These are phyloP conservation scores for Verticillium zaregamsianum DNA, from an alignment of 2,329 filamentous ascomycete genomes.

Conservation along the genomic window DNA sequence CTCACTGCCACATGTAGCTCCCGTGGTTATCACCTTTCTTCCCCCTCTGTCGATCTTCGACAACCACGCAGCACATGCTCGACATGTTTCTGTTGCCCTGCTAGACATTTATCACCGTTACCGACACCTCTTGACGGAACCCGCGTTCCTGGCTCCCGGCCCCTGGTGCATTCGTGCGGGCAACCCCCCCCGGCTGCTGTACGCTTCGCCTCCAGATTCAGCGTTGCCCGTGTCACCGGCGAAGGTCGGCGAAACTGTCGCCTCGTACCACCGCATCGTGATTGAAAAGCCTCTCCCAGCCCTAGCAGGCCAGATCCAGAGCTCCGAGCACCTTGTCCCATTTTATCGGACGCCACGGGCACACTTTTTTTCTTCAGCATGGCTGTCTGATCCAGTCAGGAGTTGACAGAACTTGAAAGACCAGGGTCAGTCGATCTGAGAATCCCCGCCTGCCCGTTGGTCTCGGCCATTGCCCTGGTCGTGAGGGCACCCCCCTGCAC, in stretches of 20 bases:
- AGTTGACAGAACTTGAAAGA: not conserved
- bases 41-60: not conserved
- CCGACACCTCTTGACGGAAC: not conserved
- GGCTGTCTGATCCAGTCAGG: not conserved
- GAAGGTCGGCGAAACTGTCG: not conserved
- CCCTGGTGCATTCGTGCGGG: not conserved
- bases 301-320: not conserved
- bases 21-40: not conserved
- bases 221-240: not conserved
- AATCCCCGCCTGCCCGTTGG: not conserved
- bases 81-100: not conserved
- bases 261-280: not conserved
- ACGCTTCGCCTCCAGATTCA: not conserved
- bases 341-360: not conserved
- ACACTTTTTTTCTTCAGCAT: not conserved
- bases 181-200: not conserved
- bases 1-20: constrained; percentile 1
- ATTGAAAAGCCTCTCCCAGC: not conserved
- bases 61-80: not conserved
- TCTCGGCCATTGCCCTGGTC: not conserved
- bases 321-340: not conserved
- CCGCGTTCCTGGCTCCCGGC: not conserved
- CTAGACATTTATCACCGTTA: not conserved
- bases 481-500: not conserved
- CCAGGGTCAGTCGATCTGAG: not conserved